Evolutionary conservation across 1,284 basidiomycete genomes (phyloP), one percentile per base, ranked within the genome.

Genomic region (Fomitopsis betulina): DNA sequence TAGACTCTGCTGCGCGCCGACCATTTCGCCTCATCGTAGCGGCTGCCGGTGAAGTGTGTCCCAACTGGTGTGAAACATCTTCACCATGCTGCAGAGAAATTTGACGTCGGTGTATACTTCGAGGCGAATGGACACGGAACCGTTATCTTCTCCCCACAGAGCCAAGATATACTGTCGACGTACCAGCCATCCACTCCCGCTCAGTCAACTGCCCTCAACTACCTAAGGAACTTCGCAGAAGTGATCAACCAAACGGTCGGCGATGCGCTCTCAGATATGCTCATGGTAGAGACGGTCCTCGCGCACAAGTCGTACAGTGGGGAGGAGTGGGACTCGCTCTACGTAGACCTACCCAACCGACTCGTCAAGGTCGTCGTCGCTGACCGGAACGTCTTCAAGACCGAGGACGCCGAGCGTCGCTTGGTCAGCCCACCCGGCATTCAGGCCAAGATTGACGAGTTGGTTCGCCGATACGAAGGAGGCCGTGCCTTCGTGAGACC

Each of bases 121-220:
- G 97, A 99, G 75, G 97, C 97, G 54, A 99, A 99, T 71, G 97
- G 97, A 0, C 97, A 99, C 68, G 97, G 97, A 40, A 99, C 97
- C 1, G 94, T 99, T 49, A 76, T 99, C 54, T 99, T 99, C 76
- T 98, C 96, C 2, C 81, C 81, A 8, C 73, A 80, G 21, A 89
- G 93, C 1, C 78, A 87, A 51, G 76, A 82, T 33, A 82, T 74
- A 39, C 77, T 96, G 30, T 71, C 79, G 47, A 75, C 76, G 10
- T 79, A 93, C 63, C 78, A 89, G 65, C 89, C 94, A 1, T 82
- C 85, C 30, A 91, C 90, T 2, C 89, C 93, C 17, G 87, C 91
- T 9, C 87, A 94, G 64, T 83, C 84, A 15, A 91, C 87, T 8
- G 91, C 93, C 37, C 81, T 94, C 47, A 84, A 82, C 55, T 85